A percentile compares a stretch with the other conserved stretches of the same genome.
Conservation (phyloP, 148 eudicot species). For the Nepenthes gracilis region DNA sequence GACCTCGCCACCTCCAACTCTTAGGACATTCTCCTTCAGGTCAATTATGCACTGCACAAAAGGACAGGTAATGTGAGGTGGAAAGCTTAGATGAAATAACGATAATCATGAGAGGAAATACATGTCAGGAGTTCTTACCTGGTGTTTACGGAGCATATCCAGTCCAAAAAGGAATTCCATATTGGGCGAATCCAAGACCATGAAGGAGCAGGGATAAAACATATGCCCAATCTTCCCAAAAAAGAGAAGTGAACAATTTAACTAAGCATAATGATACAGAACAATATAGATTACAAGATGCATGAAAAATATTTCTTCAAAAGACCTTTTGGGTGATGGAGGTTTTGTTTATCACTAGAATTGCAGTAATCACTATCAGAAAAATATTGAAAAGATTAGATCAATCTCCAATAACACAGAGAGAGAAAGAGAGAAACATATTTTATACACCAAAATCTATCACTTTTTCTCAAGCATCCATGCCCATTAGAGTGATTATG, state of each 20-base stretch:
- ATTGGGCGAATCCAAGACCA: conserved; percentile 91
- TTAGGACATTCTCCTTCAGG: conserved; percentile 84
- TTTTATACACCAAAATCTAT: too few species aligned
- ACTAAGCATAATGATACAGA: neutral
- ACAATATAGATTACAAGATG: neutral
- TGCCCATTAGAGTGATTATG: too few species aligned
- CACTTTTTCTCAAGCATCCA: too few species aligned
- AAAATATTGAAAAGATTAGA: too few species aligned
- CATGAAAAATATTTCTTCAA: neutral
- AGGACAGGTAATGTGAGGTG: neutral
- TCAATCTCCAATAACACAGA: too few species aligned
- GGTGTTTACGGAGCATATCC: conserved; percentile 99
- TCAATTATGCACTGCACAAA: conserved; percentile 74
- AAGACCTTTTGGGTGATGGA: too few species aligned
- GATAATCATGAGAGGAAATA: conserved; percentile 1
- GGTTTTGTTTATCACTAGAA: too few species aligned
- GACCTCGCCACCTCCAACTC: conserved; percentile 99
- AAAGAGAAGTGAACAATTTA: conserved; percentile 12
- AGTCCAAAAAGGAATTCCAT: conserved; percentile 98
- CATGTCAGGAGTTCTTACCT: conserved; percentile 30
- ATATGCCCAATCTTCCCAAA: conserved; percentile 68
- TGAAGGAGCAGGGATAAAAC: conserved; percentile 86
- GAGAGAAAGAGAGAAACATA: too few species aligned
- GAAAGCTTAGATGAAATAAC: neutral
- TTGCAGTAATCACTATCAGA: too few species aligned